Percentiles rank a stretch among this genome's conserved stretches.
Conservation (phyloP, 257 asterid genomes). For the Nicotiana paniculata region DNA sequence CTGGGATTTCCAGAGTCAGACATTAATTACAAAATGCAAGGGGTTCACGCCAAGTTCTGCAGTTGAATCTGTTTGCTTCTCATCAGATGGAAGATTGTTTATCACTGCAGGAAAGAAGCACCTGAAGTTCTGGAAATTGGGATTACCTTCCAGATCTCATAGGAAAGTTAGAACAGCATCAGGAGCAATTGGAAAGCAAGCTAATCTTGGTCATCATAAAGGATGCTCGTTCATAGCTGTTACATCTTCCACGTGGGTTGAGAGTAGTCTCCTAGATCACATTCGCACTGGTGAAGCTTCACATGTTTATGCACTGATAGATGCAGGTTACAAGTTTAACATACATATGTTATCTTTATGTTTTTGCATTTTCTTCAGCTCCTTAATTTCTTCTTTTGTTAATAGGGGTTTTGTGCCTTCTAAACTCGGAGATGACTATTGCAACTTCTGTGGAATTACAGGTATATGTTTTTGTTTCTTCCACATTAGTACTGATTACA, state of each 20-base stretch:
- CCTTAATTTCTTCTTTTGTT: conserved; percentile 9
- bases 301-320: conserved; percentile 57
- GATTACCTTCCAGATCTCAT: conserved; percentile 39
- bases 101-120: conserved; percentile 54
- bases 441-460: conserved; percentile 47
- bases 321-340: conserved; percentile 31
- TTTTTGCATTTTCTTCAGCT: neutral
- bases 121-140: conserved; percentile 53
- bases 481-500: conserved; percentile 7
- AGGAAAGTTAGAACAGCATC: conserved; percentile 34
- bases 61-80: conserved; percentile 43
- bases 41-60: conserved; percentile 41
- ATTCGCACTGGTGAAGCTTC: conserved; percentile 28
- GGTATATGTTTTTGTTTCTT: conserved; percentile 24
- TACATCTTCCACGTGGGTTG: conserved; percentile 23
- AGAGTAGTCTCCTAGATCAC: conserved; percentile 15
- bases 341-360: neutral
- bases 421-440: conserved; percentile 36
- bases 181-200: conserved; percentile 28
- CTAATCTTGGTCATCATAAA: conserved; percentile 36
- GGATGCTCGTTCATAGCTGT: conserved; percentile 52
- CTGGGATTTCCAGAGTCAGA: conserved; percentile 52
- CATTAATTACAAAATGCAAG: conserved; percentile 43
- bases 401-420: conserved; percentile 54
- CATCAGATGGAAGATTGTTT: conserved; percentile 41